Conservation (phyloP, 1,139 yeast species). For the Pichia sp. region DNA sequence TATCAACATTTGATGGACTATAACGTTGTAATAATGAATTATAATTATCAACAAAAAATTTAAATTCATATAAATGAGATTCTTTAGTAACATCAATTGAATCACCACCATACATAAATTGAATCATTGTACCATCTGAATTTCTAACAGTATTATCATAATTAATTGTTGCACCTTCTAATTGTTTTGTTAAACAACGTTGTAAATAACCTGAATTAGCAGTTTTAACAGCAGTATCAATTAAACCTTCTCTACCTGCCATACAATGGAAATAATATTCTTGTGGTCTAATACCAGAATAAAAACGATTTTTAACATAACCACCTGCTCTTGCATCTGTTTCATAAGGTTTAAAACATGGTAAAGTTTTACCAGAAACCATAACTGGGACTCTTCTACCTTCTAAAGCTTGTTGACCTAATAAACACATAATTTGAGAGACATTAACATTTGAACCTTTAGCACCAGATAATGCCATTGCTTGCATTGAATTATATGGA, state of each 20-base stretch:
- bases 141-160: conserved; percentile 96
- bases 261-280: conserved; percentile 99
- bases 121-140: conserved; percentile 88
- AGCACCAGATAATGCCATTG: conserved; percentile 98
- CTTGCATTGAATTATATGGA: conserved; percentile 96
- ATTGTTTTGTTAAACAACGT: conserved; percentile 95
- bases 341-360: conserved; percentile 93
- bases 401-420: conserved; percentile 98
- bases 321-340: conserved; percentile 99
- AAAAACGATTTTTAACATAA: conserved; percentile 93
- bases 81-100: conserved; percentile 91
- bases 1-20: conserved; percentile 74
- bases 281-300: conserved; percentile 97
- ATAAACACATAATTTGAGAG: conserved; percentile 97
- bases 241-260: conserved; percentile 99
- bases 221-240: conserved; percentile 98
- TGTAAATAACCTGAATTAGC: conserved; percentile 98
- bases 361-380: conserved; percentile 97
- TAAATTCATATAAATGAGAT: conserved; percentile 88
- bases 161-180: conserved; percentile 92
- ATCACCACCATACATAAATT: conserved; percentile 97
- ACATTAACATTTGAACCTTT: conserved; percentile 98
- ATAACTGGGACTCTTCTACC: conserved; percentile 99
- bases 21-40: conserved; percentile 81
- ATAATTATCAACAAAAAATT: conserved; percentile 88